Conservation (phyloP, 805 yeast genomes). For the Wickerhamiella bombiphila region DNA sequence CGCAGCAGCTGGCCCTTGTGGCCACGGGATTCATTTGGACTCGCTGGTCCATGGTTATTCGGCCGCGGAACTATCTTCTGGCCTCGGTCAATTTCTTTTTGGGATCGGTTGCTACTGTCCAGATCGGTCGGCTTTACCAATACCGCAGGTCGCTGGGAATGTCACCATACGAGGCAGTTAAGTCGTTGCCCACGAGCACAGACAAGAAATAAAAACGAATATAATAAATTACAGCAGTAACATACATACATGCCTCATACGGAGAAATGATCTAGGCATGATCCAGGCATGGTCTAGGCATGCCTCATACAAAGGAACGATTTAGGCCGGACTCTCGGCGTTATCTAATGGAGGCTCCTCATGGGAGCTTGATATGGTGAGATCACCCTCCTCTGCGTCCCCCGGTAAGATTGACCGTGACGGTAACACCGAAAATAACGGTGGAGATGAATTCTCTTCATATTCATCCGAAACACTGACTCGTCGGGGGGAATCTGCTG, state of each 20-base stretch:
- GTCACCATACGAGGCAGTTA: constrained; percentile 37
- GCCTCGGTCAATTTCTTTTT: constrained; percentile 92
- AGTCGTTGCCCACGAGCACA: too few species aligned
- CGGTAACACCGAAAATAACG: not conserved
- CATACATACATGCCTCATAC: not conserved
- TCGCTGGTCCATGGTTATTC: constrained; percentile 90
- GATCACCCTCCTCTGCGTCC: too few species aligned
- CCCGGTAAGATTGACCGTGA: too few species aligned
- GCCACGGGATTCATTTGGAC: constrained; percentile 97
- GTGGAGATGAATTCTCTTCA: not conserved
- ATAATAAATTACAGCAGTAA: too few species aligned
- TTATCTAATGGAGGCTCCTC: not conserved
- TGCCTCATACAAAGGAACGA: too few species aligned
- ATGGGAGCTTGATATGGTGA: too few species aligned
- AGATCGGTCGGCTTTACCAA: constrained; percentile 52
- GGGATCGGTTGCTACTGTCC: constrained; percentile 79
- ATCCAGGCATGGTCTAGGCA: too few species aligned
- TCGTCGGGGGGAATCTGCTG: not conserved
- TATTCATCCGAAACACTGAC: not conserved
- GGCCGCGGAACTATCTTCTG: constrained; percentile 69
- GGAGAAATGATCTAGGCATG: not conserved
- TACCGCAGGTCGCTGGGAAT: constrained; percentile 59
- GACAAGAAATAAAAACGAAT: too few species aligned
- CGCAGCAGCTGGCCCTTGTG: constrained; percentile 72
- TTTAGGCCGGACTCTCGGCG: not conserved